Base-by-base conservation (phyloP, 805 yeast genomes). In the Metschnikowia rubicola region DNA sequence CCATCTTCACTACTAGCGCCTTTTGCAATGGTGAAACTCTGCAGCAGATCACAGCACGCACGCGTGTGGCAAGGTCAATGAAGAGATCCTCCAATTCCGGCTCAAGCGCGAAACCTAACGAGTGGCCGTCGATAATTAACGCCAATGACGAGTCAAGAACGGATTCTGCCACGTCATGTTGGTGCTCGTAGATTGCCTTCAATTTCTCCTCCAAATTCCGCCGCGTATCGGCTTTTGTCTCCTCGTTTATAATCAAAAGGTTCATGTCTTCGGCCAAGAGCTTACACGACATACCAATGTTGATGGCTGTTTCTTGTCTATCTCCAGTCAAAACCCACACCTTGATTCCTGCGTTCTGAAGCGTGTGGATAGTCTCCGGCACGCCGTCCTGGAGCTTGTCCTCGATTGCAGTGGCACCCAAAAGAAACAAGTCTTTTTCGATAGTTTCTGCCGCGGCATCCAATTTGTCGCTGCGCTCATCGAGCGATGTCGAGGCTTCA, bases 251-350 rank as follows among this genome's bases (percentile, higher is more conserved):
- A 50, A 92, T 82, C 55, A 94, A 74, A 51, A 94, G 68, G 56
- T 89, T 91, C 99, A 94, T 94, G 60, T 94, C 99, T 65, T 94
- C 99, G 61, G 94, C 84, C 39, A 94, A 68, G 39, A 94, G 74
- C 62, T 88, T 89, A 73, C 99, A 95, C 59, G 97, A 88, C 97
- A 94, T 90, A 51, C 99, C 99, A 61, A 94, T 94, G 64, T 94
- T 94, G 55, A 94, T 87, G 0, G 99, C 99, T 11, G 99, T 94
- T 65, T 94, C 99, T 65, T 95, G 99, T 65, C 97, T 80, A 63
- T 94, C 99, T 58, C 99, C 99, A 2, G 99, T 94, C 42, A 94
- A 73, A 21, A 94, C 97, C 99, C 99, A 94, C 13, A 94, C 81
- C 64, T 90, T 92, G 54, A 95, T 91, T 12, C 98, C 98, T 0